Conservation (phyloP, 2,329 filamentous ascomycete species). For the Botrytis aclada region DNA sequence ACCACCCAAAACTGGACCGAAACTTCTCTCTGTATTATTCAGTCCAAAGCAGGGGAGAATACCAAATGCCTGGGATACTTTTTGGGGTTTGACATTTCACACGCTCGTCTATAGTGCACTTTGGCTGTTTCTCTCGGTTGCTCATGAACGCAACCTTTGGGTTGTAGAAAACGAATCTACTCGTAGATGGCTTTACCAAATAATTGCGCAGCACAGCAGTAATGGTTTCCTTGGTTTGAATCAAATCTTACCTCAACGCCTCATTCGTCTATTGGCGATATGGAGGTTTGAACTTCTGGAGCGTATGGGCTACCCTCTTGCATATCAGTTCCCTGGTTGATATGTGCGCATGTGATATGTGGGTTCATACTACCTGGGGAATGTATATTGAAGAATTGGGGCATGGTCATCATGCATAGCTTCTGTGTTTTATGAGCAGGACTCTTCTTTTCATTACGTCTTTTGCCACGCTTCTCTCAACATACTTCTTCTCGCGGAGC, state of each 20-base stretch:
- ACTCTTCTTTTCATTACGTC: neutral
- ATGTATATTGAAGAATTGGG: neutral
- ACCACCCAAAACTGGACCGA: neutral
- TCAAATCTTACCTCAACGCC: neutral
- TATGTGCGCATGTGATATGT: neutral
- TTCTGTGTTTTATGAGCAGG: neutral
- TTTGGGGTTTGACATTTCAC: conserved; percentile 10
- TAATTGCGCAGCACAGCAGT: neutral
- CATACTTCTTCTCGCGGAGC: neutral
- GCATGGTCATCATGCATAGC: neutral
- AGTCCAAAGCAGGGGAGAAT: neutral
- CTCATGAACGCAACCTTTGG: conserved; percentile 12
- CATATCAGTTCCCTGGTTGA: conserved; percentile 11
- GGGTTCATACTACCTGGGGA: neutral
- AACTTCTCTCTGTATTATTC: neutral
- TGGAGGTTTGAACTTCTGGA: neutral
- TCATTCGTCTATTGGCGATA: conserved; percentile 7
- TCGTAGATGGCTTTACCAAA: conserved; percentile 1
- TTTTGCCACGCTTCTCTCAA: neutral
- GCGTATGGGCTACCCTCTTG: neutral
- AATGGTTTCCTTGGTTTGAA: conserved; percentile 11
- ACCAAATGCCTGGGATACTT: neutral
- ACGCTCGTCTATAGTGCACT: neutral
- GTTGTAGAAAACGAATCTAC: conserved; percentile 16
- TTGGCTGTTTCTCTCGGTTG: neutral